phyloP scores from a whole-genome alignment of 495 filamentous ascomycete species.

The Aspergillus incahuasiensis region DNA sequence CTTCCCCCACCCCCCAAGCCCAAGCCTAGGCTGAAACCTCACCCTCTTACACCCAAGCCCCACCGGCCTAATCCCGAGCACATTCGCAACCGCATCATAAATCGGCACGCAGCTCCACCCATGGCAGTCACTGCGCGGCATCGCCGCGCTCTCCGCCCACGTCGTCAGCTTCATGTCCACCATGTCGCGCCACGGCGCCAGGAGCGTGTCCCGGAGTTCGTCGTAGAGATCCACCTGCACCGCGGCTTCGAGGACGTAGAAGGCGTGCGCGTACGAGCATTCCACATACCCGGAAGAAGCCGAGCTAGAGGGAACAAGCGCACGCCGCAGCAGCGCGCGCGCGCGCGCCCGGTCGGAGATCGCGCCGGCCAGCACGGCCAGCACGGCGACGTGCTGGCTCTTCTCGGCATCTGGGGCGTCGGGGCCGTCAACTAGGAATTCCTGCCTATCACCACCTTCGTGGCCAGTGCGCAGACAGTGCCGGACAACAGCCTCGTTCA shows the following conservation, averaged over 20 bases:
- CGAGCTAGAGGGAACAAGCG: not conserved
- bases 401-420: conserved; percentile 9
- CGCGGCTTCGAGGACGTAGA: conserved; percentile 26
- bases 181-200: conserved; percentile 24
- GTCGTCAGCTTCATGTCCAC: conserved; percentile 21
- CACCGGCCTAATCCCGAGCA: conserved; percentile 17
- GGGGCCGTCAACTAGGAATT: conserved; percentile 15
- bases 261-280: conserved; percentile 23
- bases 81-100: conserved; percentile 21
- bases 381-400: conserved; percentile 26
- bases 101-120: conserved; percentile 26
- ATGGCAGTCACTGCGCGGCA: conserved; percentile 26
- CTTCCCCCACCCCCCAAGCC: not conserved
- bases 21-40: conserved; percentile 18
- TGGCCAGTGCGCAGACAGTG: conserved; percentile 10
- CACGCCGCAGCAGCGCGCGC: not conserved
- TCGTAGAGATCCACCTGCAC: conserved; percentile 20
- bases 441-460: not conserved
- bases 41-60: conserved; percentile 17
- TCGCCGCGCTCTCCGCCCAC: conserved; percentile 25
- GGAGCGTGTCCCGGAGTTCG: conserved; percentile 6
- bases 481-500: conserved; percentile 16
- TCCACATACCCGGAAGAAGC: conserved; percentile 8
- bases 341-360: conserved; percentile 13
- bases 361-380: conserved; percentile 21